Percentiles rank a stretch among this genome's conserved stretches.
Conservation (phyloP, 768 basidiomycete genomes). For the Lactarius tabidus region DNA sequence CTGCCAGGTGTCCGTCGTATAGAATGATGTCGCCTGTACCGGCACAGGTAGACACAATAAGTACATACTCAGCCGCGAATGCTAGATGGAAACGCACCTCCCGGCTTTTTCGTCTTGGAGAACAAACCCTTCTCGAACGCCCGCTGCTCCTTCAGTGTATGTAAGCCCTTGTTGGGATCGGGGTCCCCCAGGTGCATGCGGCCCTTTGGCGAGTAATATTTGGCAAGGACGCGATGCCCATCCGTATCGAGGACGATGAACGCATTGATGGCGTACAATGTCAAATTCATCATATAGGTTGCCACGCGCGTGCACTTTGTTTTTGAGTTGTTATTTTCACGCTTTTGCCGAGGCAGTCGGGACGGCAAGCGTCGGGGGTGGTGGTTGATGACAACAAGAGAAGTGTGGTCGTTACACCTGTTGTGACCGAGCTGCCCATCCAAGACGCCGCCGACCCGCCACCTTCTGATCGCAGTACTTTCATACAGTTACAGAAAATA, state of each 20-base stretch:
- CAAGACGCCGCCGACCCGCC: too few species aligned
- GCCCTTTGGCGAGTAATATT: constrained; percentile 76
- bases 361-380: background rate
- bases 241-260: constrained; percentile 97
- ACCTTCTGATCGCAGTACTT: too few species aligned
- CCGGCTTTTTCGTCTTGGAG: constrained; percentile 92
- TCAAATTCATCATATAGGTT: constrained; percentile 56
- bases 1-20: constrained; percentile 83
- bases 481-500: too few species aligned
- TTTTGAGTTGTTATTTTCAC: too few species aligned
- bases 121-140: constrained; percentile 89
- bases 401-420: background rate
- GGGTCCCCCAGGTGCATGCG: constrained; percentile 46
- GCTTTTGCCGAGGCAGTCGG: background rate
- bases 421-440: too few species aligned
- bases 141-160: constrained; percentile 85
- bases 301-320: background rate
- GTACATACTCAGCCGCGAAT: background rate
- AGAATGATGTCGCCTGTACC: constrained; percentile 87
- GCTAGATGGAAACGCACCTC: constrained; percentile 51
- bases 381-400: too few species aligned
- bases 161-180: constrained; percentile 52
- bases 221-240: constrained; percentile 87
- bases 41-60: background rate
- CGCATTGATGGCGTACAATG: constrained; percentile 82